Evolutionary conservation across 2,329 filamentous ascomycete species (phyloP).

Genomic region (Cercospora sojina): DNA sequence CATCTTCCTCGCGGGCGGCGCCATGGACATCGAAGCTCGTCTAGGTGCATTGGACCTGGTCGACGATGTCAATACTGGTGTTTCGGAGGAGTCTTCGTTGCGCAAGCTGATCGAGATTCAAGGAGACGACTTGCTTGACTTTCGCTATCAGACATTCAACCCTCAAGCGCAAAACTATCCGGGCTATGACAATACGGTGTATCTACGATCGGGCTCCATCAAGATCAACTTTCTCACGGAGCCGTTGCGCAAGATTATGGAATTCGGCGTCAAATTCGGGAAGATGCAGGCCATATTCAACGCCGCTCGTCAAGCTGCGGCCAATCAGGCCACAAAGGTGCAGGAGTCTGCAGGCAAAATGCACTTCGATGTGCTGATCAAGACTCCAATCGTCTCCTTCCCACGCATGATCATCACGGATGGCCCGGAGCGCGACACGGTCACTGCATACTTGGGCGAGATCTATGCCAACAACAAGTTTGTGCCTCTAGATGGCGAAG

Average conservation of each 20-base stretch:
- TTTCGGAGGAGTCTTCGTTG: conserved; percentile 74
- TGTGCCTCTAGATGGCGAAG: conserved; percentile 73
- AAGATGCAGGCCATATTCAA: conserved; percentile 99
- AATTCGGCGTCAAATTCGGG: conserved; percentile 97
- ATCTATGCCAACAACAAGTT: conserved; percentile 97
- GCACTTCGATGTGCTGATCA: conserved; percentile 90
- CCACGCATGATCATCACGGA: conserved; percentile 73
- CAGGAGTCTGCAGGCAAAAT: conserved; percentile 87
- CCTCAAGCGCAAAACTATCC: conserved; percentile 73
- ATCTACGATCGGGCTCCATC: conserved; percentile 85
- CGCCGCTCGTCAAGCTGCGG: conserved; percentile 88
- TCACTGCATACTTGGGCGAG: conserved; percentile 93
- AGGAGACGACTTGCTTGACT: conserved; percentile 92
- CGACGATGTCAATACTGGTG: conserved; percentile 91
- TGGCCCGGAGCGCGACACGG: conserved; percentile 69
- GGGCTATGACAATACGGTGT: conserved; percentile 91
- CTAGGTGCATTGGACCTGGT: conserved; percentile 85
- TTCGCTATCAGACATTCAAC: conserved; percentile 96
- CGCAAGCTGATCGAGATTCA: conserved; percentile 91
- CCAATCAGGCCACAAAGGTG: conserved; percentile 88
- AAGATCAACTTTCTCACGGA: conserved; percentile 97
- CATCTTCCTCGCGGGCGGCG: conserved; percentile 79
- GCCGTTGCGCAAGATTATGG: conserved; percentile 95
- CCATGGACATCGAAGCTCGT: conserved; percentile 82
- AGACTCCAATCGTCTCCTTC: conserved; percentile 94